These are phyloP conservation scores for Fusarium globosum DNA, from an alignment of 2,329 filamentous ascomycete species.

Conservation along the genomic window DNA sequence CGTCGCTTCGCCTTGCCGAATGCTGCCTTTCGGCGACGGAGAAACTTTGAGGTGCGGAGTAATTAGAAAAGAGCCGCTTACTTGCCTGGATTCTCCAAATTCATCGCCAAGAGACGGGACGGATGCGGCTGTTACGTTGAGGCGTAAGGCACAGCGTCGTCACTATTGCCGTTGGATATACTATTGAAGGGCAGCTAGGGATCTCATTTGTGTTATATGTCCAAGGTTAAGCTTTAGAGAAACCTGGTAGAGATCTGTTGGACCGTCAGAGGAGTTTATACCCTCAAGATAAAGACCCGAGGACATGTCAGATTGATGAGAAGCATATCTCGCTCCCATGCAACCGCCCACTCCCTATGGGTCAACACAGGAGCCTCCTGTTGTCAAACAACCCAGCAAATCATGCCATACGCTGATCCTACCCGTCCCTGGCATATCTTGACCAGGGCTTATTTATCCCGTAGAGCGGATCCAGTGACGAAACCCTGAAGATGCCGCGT, in stretches of 20 bases:
- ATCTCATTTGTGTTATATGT: accelerated
- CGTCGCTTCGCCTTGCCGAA: not conserved
- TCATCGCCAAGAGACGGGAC: conserved; percentile 19
- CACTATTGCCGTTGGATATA: not conserved
- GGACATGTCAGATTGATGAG: not conserved
- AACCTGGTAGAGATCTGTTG: accelerated
- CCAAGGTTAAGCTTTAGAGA: accelerated
- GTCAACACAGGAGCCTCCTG: not conserved
- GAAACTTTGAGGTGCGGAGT: conserved; percentile 5
- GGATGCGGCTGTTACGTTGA: not conserved
- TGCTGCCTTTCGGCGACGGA: not conserved
- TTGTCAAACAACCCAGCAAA: not conserved
- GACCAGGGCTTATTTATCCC: not conserved
- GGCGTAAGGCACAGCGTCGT: not conserved
- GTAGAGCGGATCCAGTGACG: conserved; percentile 13
- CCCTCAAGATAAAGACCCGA: not conserved
- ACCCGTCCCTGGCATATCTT: not conserved
- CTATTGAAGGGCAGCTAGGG: no score
- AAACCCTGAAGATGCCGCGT: conserved; percentile 20
- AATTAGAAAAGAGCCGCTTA: not conserved
- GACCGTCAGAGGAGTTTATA: accelerated
- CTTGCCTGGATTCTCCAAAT: conserved; percentile 15
- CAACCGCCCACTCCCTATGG: not conserved
- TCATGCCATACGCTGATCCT: conserved; percentile 14
- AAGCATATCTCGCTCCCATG: not conserved